Evolutionary conservation across 2,329 filamentous ascomycete species (phyloP).

Genomic region (Botrytis aclada): DNA sequence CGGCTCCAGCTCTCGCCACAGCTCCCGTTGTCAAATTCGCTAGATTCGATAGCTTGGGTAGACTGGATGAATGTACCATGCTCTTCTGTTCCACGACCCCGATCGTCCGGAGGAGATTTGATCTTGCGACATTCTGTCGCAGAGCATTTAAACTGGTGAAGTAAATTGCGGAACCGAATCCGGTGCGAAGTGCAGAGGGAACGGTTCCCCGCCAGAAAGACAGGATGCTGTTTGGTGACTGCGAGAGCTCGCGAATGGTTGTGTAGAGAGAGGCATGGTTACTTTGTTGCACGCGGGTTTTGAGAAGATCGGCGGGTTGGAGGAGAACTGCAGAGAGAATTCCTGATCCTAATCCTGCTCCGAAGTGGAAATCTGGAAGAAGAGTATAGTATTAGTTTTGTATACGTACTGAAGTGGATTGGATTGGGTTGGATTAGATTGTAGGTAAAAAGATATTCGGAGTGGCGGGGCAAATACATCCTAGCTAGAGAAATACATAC

Average conservation of each 20-base stretch:
- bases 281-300: constrained; percentile 92
- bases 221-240: constrained; percentile 59
- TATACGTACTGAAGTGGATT: background rate
- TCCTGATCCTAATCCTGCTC: constrained; percentile 83
- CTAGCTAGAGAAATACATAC: constrained; percentile 37
- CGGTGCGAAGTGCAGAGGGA: constrained; percentile 89
- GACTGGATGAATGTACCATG: constrained; percentile 57
- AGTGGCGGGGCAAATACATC: background rate
- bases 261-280: constrained; percentile 64
- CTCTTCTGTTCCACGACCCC: constrained; percentile 29
- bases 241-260: constrained; percentile 68
- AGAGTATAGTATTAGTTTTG: background rate
- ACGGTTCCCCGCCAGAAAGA: constrained; percentile 90
- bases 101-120: constrained; percentile 40
- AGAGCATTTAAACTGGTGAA: constrained; percentile 85
- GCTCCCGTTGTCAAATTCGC: constrained; percentile 86
- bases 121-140: constrained; percentile 62
- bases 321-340: constrained; percentile 84
- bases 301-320: constrained; percentile 92
- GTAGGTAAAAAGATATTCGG: background rate
- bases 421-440: background rate
- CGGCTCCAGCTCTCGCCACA: constrained; percentile 77
- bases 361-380: constrained; percentile 72
- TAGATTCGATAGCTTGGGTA: constrained; percentile 78
- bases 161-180: constrained; percentile 89